Base-by-base conservation (phyloP, 352 stramenopile species). In the Hyaloperonospora brassicae region DNA sequence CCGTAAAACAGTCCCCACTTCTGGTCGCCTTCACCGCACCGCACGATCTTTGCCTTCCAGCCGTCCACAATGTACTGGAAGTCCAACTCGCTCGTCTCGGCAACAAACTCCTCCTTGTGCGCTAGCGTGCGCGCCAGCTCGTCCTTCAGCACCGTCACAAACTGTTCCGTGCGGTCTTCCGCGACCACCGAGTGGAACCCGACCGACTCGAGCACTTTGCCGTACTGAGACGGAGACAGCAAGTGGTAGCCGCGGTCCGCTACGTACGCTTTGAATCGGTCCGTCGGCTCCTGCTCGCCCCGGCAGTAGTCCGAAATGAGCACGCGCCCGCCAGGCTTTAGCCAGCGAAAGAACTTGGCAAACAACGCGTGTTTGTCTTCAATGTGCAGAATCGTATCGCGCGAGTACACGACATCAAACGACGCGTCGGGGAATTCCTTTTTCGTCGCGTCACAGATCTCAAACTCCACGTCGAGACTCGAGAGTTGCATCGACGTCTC, bases 1-100 rank as follows among this genome's bases (percentile, higher is more conserved):
- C 61, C 78, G 59, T 79, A 76, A 41, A 88, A 87, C 52, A 88
- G 59, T n/a, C 78, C 78, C 78, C 78, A 88, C 57, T 86, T 86
- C 62, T 88, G 78, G 34, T 88, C 76, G 12, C 78, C 78, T 0
- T 88, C 78, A 1, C 53, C 73, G 13, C 76, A 87, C 34, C 78
- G 73, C 47, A 84, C 66, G 23, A 88, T 59, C 61, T 88, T 88
- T 24, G 73, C 57, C 56, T 86, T 53, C 78, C 78, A 88, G 35
- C 78, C 76, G 34, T 81, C 65, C 14, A 88, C 73, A 30, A 88
- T 88, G 52, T 76, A 79, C 47, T 76, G 49, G 52, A 83, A 87
- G 52, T 88, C 78, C 40, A 79, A 42, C 42, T 73, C 73, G 31
- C 73, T 85, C 58, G 76, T 88, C 62, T 85, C 71, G 21, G 70